Evolutionary conservation across 495 filamentous ascomycete species (phyloP).

Genomic region (Trichoderma orchidacearum): DNA sequence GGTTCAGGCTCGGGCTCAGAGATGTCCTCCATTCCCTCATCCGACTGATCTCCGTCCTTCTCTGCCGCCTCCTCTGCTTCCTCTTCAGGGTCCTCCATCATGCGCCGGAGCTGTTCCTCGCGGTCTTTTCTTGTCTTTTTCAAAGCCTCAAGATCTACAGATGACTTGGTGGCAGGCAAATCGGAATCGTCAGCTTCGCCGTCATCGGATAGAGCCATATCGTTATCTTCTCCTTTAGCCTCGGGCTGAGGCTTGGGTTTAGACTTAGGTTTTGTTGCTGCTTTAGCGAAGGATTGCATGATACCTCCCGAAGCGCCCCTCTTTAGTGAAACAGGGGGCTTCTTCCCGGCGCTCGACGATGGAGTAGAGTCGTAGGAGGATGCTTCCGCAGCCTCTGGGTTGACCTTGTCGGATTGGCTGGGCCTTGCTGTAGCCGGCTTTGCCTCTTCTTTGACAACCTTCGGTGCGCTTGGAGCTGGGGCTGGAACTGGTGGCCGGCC

Average conservation of each 20-base stretch:
- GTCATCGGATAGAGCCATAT: constrained; percentile 57
- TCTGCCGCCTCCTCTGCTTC: constrained; percentile 23
- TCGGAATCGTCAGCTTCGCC: constrained; percentile 51
- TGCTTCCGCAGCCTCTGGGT: constrained; percentile 20
- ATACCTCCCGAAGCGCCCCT: constrained; percentile 44
- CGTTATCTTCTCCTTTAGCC: constrained; percentile 39
- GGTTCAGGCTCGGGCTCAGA: constrained; percentile 23
- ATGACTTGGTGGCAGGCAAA: constrained; percentile 21
- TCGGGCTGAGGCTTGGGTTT: constrained; percentile 34
- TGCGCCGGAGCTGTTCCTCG: constrained; percentile 56
- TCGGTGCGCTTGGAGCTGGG: constrained; percentile 28
- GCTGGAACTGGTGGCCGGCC: background rate
- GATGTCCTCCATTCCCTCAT: constrained; percentile 14
- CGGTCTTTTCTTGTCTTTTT: constrained; percentile 53
- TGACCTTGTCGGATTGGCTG: constrained; percentile 9
- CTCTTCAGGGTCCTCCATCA: constrained; percentile 78
- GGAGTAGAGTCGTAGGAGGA: constrained; percentile 10
- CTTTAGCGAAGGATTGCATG: constrained; percentile 76
- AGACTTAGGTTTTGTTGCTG: constrained; percentile 46
- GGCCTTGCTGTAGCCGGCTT: constrained; percentile 11
- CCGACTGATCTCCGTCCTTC: constrained; percentile 10
- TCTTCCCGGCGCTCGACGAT: constrained; percentile 17
- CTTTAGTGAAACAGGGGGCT: constrained; percentile 34
- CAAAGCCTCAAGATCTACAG: constrained; percentile 14
- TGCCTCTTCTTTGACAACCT: constrained; percentile 9